phyloP scores from a whole-genome alignment of 169 alveolate genomes.

The Babesia divergens region DNA sequence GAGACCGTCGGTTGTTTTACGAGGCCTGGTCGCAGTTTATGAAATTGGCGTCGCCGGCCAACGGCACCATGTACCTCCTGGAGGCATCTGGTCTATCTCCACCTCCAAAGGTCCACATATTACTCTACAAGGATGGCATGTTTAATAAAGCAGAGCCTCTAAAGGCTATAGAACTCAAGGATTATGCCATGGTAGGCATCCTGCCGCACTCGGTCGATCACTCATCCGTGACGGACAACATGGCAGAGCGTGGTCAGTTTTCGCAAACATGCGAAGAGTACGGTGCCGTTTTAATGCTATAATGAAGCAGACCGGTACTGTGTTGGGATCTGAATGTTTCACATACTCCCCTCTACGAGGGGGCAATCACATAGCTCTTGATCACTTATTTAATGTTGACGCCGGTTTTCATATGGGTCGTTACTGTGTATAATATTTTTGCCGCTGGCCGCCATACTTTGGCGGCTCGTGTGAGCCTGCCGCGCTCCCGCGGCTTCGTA shows the following conservation, averaged over 20 bases:
- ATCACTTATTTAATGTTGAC: conserved; percentile 1
- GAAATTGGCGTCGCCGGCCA: conserved; percentile 46
- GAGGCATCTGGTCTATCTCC: conserved; percentile 70
- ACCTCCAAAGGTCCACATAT: conserved; percentile 65
- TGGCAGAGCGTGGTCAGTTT: neutral
- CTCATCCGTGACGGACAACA: neutral
- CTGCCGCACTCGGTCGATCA: conserved; percentile 27
- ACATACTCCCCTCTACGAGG: neutral
- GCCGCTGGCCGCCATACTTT: neutral
- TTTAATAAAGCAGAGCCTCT: neutral
- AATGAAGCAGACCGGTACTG: neutral
- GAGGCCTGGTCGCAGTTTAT: conserved; percentile 66
- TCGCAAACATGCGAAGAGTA: conserved; percentile 2
- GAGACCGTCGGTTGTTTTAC: conserved; percentile 69
- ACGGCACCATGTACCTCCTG: conserved; percentile 67
- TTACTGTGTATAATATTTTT: neutral
- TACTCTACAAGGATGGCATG: conserved; percentile 54
- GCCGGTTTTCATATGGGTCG: neutral
- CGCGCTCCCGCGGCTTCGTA: neutral
- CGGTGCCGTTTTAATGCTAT: neutral
- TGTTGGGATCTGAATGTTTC: neutral
- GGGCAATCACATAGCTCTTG: neutral
- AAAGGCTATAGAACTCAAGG: neutral
- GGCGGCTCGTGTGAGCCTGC: neutral
- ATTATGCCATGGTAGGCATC: conserved; percentile 5